Base-by-base conservation (phyloP, 805 yeast species). In the Candida dajiaensis region DNA sequence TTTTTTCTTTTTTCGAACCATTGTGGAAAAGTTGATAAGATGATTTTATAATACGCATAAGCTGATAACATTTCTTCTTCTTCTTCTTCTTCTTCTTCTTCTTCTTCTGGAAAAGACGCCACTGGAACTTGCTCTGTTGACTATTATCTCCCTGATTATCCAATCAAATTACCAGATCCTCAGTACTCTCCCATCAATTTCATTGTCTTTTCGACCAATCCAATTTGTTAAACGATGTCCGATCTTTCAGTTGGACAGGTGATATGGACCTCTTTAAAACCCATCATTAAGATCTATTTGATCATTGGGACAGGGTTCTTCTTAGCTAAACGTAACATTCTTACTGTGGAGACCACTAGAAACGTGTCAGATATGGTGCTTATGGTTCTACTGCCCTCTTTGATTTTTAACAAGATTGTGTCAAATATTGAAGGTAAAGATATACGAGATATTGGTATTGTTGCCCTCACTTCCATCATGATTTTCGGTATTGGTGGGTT, bases 251-350 rank as follows among this genome's bases (percentile, higher is more conserved):
- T 83, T 28, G 92, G 94, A 16, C 72, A 73, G 36, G 79, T 87
- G 33, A 83, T 89, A 6, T 88, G 84, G 66, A 74, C 85, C 26
- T 79, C 95, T 0, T 82, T 84, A 46, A 88, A 87, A 68, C 96
- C 96, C n/a, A 82, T 88, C 48, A 73, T 87, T 65, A 89, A 89
- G 64, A 85, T 88, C 53, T 85, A 87, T 57, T 66, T 85, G 53
- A 83, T 85, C 59, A 76, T 85, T 6, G 80, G 73, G 5, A 65
- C 80, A 13, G 96, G 96, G 11, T 84, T 71, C 52, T 61, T 71
- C 37, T 65, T 89, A 7, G 86, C 92, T 3, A 77, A 71, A 49
- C 72, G 66, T 52, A 81, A 85, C 55, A 74, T 85, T 22, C 67
- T 86, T 3, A 70, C 83, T 0, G 87, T 85, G 21, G 78, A 84